Base-by-base conservation (phyloP, 1,284 basidiomycete species). In the Malassezia sp. region DNA sequence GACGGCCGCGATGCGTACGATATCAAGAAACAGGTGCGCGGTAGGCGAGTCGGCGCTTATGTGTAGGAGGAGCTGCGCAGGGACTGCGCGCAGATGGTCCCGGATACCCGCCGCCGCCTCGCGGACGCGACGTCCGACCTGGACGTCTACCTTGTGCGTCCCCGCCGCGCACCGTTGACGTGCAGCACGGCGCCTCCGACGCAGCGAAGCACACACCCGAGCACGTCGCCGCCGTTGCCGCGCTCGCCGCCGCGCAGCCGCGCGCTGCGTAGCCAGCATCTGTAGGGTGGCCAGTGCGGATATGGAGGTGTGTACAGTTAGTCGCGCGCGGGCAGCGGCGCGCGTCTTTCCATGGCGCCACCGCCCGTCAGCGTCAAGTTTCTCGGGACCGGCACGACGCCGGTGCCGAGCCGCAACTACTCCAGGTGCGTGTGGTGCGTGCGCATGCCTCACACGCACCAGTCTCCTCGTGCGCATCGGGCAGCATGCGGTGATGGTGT, bases 331-430 rank as follows among this genome's bases (percentile, higher is more conserved):
- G n/a, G n/a, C n/a, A n/a, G n/a, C n/a, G n/a, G n/a, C n/a, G n/a
- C n/a, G n/a, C n/a, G n/a, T n/a, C n/a, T n/a, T n/a, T n/a, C n/a
- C 26, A 60, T 60, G 58, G 52, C 52, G 29, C 53, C 56, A 0
- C 54, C 59, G 12, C 47, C 47, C 20, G 57, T 67, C 33, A 51
- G 54, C 27, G 44, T 69, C 38, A 49, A 57, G 41, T 69, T 69
- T 46, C 45, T 69, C 28, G 66, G 66, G 41, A 69, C 66, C 11
- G 55, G 60, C 42, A 66, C 62, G 23, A 52, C 59, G 48, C 64
- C 66, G 24, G 52, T 58, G 39, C 47, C 55, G 20, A 58, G 59
- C 3, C 38, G 66, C 15, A 69, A 69, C 48, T 69, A 67, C 34
- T 67, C 64, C 18, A 62, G 59, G 22, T 54, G 24, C 23, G 55